phyloP scores from a whole-genome alignment of 495 filamentous ascomycete genomes.

The Aspergillus mulundensis region DNA sequence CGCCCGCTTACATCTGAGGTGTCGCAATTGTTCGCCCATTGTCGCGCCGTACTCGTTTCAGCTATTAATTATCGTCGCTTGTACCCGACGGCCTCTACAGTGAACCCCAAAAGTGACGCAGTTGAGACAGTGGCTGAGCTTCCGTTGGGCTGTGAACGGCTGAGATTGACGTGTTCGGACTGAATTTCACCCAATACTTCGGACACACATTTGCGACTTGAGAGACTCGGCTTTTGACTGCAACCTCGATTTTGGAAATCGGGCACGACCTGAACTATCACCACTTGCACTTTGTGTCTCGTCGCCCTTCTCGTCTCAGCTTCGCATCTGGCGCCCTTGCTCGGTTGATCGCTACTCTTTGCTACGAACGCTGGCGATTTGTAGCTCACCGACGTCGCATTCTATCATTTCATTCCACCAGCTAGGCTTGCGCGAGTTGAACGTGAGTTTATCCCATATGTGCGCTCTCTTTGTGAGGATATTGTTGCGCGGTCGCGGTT shows the following conservation, averaged over 20 bases:
- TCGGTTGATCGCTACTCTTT: background rate
- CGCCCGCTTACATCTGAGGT: background rate
- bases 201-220: constrained; percentile 2
- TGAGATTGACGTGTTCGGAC: constrained; percentile 2
- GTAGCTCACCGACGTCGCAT: background rate
- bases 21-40: background rate
- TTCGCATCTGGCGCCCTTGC: background rate
- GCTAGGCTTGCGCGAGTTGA: background rate
- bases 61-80: background rate
- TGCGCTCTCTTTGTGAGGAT: background rate
- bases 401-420: background rate
- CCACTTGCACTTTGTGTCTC: background rate
- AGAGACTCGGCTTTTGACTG: background rate
- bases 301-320: background rate
- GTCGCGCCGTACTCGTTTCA: background rate
- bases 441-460: constrained; percentile 5
- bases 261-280: background rate
- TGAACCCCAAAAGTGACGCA: background rate
- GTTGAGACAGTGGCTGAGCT: constrained; percentile 8
- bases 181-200: background rate
- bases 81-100: constrained; percentile 1
- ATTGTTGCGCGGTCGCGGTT: background rate
- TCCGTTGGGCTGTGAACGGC: constrained; percentile 1
- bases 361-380: background rate
- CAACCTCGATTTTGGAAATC: background rate